Base-by-base conservation (phyloP, 2,329 filamentous ascomycete species). In the Chaetomium globosum region DNA sequence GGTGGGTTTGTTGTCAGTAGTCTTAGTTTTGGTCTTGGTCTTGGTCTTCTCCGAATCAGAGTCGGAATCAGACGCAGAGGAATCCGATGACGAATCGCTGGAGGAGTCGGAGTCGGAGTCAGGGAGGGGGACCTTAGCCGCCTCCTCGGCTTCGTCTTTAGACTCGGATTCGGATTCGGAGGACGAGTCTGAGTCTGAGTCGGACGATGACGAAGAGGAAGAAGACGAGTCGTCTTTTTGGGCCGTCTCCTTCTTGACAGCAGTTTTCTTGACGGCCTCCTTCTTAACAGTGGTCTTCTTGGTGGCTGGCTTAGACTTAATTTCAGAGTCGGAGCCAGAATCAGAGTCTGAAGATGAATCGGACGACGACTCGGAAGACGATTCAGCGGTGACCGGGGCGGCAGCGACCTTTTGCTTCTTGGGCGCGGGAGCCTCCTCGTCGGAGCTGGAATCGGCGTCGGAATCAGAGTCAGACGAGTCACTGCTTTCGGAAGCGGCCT, bases 381-480 rank as follows among this genome's bases (percentile, higher is more conserved):
- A 55, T 13, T 63, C 57, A 26, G 85, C 86, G 78, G 87, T 87
- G 31, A 77, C 70, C 13, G 63, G 55, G 55, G 53, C 48, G 13
- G 52, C 59, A 21, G 59, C 56, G 33, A 77, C 79, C 74, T 80
- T 82, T 67, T 75, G 75, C 76, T 85, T 87, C 79, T 88, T 88
- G 30, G 77, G 69, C 67, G 79, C 79, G 7, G 81, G 83, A 13
- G 76, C 76, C 65, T 82, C 79, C 49, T 79, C 79, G 48, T 82
- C 80, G 9, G 79, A 81, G 68, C 77, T 78, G 21, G 81, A 82
- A 56, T 74, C 74, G 39, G 74, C 74, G 33, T 57, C 55, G 23
- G 73, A 75, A 5, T 69, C 70, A 2, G 72, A 73, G 36, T 73
- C 74, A 61, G 73, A 73, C 8, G 78, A 79, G 65, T 77, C 80